Percentiles rank a stretch among this genome's conserved stretches.
These are phyloP conservation scores for Fraxinus latifolia DNA, from an alignment of 305 asterid species.

Conservation along the genomic window DNA sequence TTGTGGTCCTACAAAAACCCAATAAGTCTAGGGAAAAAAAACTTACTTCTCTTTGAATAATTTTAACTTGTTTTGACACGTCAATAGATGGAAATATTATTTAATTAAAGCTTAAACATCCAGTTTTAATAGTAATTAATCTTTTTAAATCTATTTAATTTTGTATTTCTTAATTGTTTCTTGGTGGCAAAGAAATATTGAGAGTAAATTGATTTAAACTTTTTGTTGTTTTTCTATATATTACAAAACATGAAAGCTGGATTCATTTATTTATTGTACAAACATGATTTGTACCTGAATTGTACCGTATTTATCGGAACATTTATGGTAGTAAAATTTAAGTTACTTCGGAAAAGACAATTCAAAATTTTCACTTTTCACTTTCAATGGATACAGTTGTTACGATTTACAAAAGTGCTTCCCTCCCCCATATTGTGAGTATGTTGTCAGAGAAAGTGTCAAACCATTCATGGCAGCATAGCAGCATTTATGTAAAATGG, in stretches of 20 bases:
- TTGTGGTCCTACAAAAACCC: conserved; percentile 37
- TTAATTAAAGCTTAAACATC: neutral
- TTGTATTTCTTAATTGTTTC: too few species aligned
- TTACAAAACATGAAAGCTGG: conserved; percentile 1
- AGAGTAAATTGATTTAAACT: too few species aligned
- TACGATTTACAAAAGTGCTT: neutral
- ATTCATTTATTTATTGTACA: conserved; percentile 24
- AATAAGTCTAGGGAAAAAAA: conserved; percentile 22
- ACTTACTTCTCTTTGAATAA: neutral
- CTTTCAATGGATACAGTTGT: neutral
- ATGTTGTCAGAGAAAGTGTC: too few species aligned
- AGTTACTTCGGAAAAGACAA: neutral
- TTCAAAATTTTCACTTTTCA: neutral
- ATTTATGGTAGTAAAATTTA: neutral
- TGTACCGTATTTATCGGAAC: conserved; percentile 8
- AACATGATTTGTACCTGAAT: conserved; percentile 26
- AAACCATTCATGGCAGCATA: too few species aligned
- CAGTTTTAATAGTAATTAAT: neutral
- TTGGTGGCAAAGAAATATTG: neutral
- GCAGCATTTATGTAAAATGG: too few species aligned
- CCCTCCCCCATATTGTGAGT: too few species aligned
- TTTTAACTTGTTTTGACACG: neutral
- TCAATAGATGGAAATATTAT: neutral
- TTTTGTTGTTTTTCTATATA: neutral
- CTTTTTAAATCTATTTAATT: neutral